phyloP scores from a whole-genome alignment of 441 rosid genomes.

The Geranium incanum region DNA sequence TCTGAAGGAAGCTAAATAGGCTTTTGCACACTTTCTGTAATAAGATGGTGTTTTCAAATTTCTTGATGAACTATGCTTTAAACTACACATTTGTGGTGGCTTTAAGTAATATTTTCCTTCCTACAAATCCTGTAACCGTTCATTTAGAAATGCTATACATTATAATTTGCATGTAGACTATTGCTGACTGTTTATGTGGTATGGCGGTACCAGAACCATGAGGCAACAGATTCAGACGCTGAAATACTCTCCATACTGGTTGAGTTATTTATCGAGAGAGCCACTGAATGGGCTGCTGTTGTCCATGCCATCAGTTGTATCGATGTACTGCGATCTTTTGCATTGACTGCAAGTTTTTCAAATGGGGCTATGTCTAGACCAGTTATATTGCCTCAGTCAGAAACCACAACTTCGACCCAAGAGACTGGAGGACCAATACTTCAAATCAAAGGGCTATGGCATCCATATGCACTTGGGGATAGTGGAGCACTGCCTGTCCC shows the following conservation, averaged over 20 bases:
- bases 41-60: not conserved
- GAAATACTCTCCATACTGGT: conserved; percentile 67
- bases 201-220: conserved; percentile 54
- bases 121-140: not conserved
- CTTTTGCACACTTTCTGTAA: not conserved
- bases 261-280: conserved; percentile 75
- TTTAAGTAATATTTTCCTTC: not conserved
- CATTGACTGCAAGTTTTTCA: conserved; percentile 52
- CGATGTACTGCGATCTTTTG: conserved; percentile 71
- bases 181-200: conserved; percentile 26
- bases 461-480: conserved; percentile 75
- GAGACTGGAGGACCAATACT: conserved; percentile 54
- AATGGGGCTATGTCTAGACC: conserved; percentile 67
- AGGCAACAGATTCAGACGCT: conserved; percentile 64
- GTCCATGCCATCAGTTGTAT: conserved; percentile 69
- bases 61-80: conserved; percentile 5
- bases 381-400: conserved; percentile 46
- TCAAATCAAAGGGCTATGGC: conserved; percentile 78
- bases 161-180: conserved; percentile 7
- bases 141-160: conserved; percentile 4
- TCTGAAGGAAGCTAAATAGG: not conserved
- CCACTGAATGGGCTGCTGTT: conserved; percentile 62
- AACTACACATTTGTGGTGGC: not conserved
- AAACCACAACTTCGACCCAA: conserved; percentile 24
- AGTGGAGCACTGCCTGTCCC: conserved; percentile 71